Base-by-base conservation (phyloP, 116 monocot species). In the Zostera marina region DNA sequence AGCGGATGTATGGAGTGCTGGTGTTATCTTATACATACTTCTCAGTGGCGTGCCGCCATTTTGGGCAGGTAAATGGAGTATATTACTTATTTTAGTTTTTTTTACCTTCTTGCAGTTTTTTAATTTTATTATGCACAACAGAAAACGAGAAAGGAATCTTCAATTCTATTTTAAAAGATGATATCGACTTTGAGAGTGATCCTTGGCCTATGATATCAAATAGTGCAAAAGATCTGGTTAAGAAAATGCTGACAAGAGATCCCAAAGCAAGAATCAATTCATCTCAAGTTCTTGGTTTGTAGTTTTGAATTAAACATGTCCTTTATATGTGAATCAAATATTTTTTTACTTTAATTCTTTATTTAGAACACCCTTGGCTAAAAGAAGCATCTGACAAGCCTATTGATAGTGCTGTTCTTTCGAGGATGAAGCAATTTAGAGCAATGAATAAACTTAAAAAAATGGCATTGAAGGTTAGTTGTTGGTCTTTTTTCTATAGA, bases 361-460 rank as follows among this genome's bases (percentile, higher is more conserved):
- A 23, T 42, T 1, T 68, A 85, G 85, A 80, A 25, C 85, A 85
- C 49, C 85, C 81, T 11, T 85, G 85, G 85, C 56, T 74, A 63
- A 77, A 58, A 51, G 82, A 69, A 39, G 76, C 88, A 47, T 73
- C 88, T 48, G 82, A 83, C 56, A 75, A 73, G 42, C 76, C 74
- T 17, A 77, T 81, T 25, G 85, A 79, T 51, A 84, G 60, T 63
- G 81, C 74, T 2, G 81, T 91, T 23, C 70, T 84, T 46, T 70
- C 74, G 4, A 77, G 84, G 63, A 72, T 84, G 79, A 85, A 79
- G 68, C 90, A 84, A 70, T 83, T 83, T 62, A 75, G 74, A 57
- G 82, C 76, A 3, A 80, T 80, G 77, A 88, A 88, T 72, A 80
- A 83, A 58, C 55, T 88, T 3, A 83, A 83, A 68, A 69, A 78